A percentile compares a stretch with the other conserved stretches of the same genome.
These are phyloP conservation scores for Yamadazyma sp. DNA, from an alignment of 805 yeast genomes.

Conservation along the genomic window DNA sequence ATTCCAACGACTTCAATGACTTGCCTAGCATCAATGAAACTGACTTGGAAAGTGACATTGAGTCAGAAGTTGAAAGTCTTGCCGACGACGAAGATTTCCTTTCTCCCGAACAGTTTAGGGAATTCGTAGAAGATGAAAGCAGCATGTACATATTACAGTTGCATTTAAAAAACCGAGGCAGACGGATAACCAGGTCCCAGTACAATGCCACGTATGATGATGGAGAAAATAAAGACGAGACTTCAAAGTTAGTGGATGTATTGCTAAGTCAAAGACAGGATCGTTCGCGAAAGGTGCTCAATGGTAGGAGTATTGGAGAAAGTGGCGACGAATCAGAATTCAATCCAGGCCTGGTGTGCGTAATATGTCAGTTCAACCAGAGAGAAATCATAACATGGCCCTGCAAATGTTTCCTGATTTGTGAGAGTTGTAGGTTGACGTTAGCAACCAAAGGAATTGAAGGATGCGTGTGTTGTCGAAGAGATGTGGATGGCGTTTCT, in stretches of 20 bases:
- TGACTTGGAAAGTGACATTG: slow-evolving; percentile 16
- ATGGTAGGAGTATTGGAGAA: not conserved
- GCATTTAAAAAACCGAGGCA: slow-evolving; percentile 26
- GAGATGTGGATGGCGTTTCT: slow-evolving; percentile 66
- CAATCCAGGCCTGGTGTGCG: slow-evolving; percentile 53
- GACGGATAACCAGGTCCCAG: slow-evolving; percentile 32
- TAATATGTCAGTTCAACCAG: slow-evolving; percentile 73
- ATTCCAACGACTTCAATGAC: slow-evolving; percentile 29
- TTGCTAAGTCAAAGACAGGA: slow-evolving; percentile 17
- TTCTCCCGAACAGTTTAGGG: slow-evolving; percentile 26
- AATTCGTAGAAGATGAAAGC: slow-evolving; percentile 18
- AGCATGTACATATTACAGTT: slow-evolving; percentile 23
- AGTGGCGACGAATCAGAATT: slow-evolving; percentile 25
- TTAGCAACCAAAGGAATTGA: slow-evolving; percentile 70
- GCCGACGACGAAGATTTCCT: slow-evolving; percentile 23
- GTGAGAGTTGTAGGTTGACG: slow-evolving; percentile 78
- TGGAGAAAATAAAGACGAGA: slow-evolving; percentile 16
- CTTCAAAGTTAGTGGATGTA: slow-evolving; percentile 23
- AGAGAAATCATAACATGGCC: slow-evolving; percentile 90
- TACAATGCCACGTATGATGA: slow-evolving; percentile 15
- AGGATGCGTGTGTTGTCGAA: slow-evolving; percentile 84
- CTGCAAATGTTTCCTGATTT: slow-evolving; percentile 83
- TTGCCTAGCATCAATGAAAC: slow-evolving; percentile 17
- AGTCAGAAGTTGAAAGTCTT: slow-evolving; percentile 15
- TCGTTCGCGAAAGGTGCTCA: slow-evolving; percentile 6